Evolutionary conservation across 202 grass and related monocot genomes (phyloP).

Genomic region (Setaria italica): DNA sequence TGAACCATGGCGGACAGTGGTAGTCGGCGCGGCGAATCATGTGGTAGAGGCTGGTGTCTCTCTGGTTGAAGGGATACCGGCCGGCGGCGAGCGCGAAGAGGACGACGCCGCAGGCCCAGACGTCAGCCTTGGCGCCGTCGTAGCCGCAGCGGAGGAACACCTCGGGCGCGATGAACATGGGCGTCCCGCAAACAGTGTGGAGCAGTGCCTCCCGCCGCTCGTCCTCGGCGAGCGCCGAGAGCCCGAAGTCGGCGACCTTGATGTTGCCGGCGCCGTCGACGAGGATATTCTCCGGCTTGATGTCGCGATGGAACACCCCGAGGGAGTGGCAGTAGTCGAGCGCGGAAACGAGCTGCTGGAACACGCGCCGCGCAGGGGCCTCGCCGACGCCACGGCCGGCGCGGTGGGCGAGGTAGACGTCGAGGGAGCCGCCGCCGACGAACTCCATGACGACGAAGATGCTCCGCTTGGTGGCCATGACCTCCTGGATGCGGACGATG

Average conservation of each 20-base stretch:
- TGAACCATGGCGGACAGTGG: constrained; percentile 65
- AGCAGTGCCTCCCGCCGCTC: constrained; percentile 41
- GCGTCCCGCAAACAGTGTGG: constrained; percentile 68
- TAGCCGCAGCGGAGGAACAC: constrained; percentile 58
- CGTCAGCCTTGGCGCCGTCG: constrained; percentile 57
- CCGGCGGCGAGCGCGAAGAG: constrained; percentile 64
- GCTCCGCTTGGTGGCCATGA: constrained; percentile 62
- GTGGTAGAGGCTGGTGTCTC: constrained; percentile 35
- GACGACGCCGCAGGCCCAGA: constrained; percentile 72
- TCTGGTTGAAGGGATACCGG: constrained; percentile 49
- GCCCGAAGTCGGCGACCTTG: constrained; percentile 71
- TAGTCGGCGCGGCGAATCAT: constrained; percentile 58
- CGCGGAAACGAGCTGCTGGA: constrained; percentile 63
- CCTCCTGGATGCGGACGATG: constrained; percentile 61
- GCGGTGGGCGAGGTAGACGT: constrained; percentile 24
- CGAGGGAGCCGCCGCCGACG: constrained; percentile 62
- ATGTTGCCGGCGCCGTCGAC: constrained; percentile 59
- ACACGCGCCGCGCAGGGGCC: constrained; percentile 52
- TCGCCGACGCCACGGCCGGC: constrained; percentile 51
- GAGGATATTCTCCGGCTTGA: constrained; percentile 73
- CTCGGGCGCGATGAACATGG: constrained; percentile 55
- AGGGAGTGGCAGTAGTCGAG: constrained; percentile 61
- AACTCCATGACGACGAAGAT: constrained; percentile 77
- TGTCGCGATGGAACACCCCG: constrained; percentile 66
- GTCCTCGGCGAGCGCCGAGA: constrained; percentile 54